Conservation (phyloP, 768 basidiomycete species). For the Rhodotorula taiwanensis region DNA sequence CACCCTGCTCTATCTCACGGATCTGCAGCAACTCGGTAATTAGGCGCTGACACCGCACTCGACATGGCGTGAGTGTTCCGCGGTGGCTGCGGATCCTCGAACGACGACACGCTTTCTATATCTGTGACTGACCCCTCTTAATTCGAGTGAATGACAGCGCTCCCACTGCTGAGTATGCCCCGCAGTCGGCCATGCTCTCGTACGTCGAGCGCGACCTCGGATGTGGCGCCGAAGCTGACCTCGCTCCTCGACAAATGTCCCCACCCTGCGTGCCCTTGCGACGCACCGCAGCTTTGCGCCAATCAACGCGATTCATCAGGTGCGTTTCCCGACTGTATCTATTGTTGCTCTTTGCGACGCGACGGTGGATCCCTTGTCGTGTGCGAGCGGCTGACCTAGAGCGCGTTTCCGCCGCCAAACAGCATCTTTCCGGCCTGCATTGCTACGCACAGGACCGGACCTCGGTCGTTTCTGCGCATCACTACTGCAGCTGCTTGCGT, state of each 20-base stretch:
- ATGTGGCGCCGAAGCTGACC: not conserved
- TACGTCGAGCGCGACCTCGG: not conserved
- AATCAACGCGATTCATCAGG: slow-evolving; percentile 45
- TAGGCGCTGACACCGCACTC: too few relatives aligned
- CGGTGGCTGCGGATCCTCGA: too few relatives aligned
- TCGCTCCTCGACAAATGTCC: too few relatives aligned
- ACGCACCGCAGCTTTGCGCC: slow-evolving; percentile 45
- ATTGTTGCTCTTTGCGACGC: too few relatives aligned
- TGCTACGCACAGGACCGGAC: slow-evolving; percentile 42
- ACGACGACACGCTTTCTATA: too few relatives aligned
- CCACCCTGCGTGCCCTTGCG: too few relatives aligned
- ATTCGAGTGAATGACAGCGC: not conserved
- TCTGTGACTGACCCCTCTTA: too few relatives aligned
- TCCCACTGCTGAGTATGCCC: slow-evolving; percentile 5
- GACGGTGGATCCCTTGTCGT: too few relatives aligned
- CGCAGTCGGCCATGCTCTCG: slow-evolving; percentile 16
- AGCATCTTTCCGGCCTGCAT: slow-evolving; percentile 47
- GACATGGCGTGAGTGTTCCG: too few relatives aligned
- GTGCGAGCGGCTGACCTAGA: not conserved
- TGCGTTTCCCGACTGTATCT: slow-evolving; percentile 27
- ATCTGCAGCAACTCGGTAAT: too few relatives aligned
- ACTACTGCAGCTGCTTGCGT: slow-evolving; percentile 21
- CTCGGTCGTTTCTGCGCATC: slow-evolving; percentile 9
- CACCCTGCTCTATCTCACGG: too few relatives aligned
- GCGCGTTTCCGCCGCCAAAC: not conserved